These are phyloP conservation scores for Verticillium albo-atrum DNA, from an alignment of 2,329 filamentous ascomycete species.

Conservation along the genomic window DNA sequence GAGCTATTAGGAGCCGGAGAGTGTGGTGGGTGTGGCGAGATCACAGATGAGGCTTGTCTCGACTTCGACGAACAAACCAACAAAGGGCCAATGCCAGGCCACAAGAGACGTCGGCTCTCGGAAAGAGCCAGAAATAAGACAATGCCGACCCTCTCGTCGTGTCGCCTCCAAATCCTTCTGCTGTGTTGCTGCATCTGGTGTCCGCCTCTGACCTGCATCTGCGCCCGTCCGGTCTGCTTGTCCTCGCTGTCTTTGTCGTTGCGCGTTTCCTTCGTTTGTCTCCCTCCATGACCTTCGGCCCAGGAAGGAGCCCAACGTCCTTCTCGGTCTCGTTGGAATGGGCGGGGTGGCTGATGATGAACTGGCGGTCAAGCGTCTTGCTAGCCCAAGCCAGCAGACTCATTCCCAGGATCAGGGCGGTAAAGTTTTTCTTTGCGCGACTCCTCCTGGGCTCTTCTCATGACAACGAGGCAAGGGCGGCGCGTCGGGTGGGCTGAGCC, in stretches of 20 bases:
- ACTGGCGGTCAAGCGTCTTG: conserved; percentile 45
- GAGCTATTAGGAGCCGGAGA: neutral
- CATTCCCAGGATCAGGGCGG: conserved; percentile 17
- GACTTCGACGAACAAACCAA: conserved; percentile 15
- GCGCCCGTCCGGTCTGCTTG: neutral
- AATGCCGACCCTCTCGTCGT: neutral
- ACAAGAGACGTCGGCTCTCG: neutral
- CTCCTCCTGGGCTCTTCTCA: neutral
- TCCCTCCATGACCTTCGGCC: neutral
- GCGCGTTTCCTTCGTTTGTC: conserved; percentile 5
- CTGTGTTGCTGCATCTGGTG: conserved; percentile 5
- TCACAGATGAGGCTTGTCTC: conserved; percentile 18
- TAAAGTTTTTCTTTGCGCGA: conserved; percentile 8
- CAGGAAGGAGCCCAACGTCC: neutral
- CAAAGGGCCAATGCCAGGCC: conserved; percentile 9
- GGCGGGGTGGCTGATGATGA: conserved; percentile 26
- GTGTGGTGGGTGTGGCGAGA: neutral
- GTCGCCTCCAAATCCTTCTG: conserved; percentile 9
- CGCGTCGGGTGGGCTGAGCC: neutral
- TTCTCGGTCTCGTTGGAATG: conserved; percentile 2
- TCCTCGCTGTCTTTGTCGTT: neutral
- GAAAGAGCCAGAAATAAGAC: neutral
- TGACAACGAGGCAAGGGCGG: neutral
- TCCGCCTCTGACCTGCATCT: neutral
- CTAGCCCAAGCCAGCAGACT: conserved; percentile 17